Conservation (phyloP, 2,329 filamentous ascomycete genomes). For the Arthrobotrys pseudoclavata region DNA sequence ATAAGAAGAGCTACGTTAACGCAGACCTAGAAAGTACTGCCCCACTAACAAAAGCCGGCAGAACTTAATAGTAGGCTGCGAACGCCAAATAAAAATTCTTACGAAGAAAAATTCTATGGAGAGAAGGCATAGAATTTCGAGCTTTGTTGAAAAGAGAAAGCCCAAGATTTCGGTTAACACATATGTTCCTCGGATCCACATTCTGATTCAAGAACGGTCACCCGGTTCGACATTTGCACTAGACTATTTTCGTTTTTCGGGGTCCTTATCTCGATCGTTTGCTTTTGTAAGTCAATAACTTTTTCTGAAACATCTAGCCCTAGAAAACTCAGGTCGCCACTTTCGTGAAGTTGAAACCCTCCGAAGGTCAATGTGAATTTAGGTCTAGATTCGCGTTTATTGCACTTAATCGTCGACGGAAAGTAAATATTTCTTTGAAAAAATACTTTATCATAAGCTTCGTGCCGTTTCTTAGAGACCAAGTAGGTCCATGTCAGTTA, state of each 20-base stretch:
- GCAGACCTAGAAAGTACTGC: neutral
- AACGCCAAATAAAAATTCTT: neutral
- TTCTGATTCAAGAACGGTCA: constrained; percentile 6
- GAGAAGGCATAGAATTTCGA: neutral
- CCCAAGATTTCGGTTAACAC: constrained; percentile 1
- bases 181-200: neutral
- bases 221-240: neutral
- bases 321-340: neutral
- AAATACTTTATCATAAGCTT: neutral
- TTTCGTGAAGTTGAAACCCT: neutral
- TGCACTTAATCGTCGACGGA: too few species aligned
- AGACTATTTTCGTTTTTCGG: neutral
- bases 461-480: neutral
- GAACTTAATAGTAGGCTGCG: neutral
- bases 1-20: neutral
- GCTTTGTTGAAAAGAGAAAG: constrained; percentile 3
- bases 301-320: neutral
- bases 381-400: neutral
- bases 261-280: neutral
- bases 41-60: neutral
- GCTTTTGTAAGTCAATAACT: neutral
- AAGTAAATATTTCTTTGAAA: neutral
- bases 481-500: neutral
- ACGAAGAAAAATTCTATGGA: neutral
- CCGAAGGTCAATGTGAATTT: neutral